Base-by-base conservation (phyloP, 1,139 yeast species). In the Lodderomyces theae region DNA sequence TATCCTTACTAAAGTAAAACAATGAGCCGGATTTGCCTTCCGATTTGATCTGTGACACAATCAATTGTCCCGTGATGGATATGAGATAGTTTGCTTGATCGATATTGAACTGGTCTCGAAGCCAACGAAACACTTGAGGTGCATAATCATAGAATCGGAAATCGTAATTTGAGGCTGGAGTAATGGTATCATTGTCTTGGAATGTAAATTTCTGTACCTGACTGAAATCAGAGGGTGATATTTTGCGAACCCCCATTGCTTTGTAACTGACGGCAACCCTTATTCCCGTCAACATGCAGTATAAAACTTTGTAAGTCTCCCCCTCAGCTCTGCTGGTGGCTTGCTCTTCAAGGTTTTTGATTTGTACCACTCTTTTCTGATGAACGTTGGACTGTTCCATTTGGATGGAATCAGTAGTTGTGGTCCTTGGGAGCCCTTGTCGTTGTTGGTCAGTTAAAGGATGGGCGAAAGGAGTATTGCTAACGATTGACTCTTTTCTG, bases 21-120 rank as follows among this genome's bases (percentile, higher is more conserved):
- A 92, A 90, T 0, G 97, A 88, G 0, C 98, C 98, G 53, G 95
- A 84, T 61, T 94, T 94, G 3, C 99, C 99, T 0, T 97, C 97
- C 1, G 97, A 88, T 16, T 94, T 96, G 49, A 90, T 70, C 63
- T 92, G 97, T 24, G 95, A 85, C 36, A 94, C 74, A 49, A 94
- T 87, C 56, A 90, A 92, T 61, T 89, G 89, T 15, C 96, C 92
- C 0, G 97, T 90, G 49, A 94, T 73, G 1, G 97, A 87, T 54
- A 92, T 83, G 46, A 94, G 72, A 61, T 94, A 94, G 61, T 94
- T 98, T 1, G 97, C 97, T 2, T 96, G 96, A 56, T 92, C 97
- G 23, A 94, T 73, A 13, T 90, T 89, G 64, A 94, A 94, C 33
- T 79, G 59, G 9, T 77, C 71, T 41, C 98, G 69, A 44, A 94